A percentile compares a stretch with the other conserved stretches of the same genome.
Evolutionary conservation across 2,329 filamentous ascomycete genomes (phyloP).

Genomic region (Nigrospora osmanthi): DNA sequence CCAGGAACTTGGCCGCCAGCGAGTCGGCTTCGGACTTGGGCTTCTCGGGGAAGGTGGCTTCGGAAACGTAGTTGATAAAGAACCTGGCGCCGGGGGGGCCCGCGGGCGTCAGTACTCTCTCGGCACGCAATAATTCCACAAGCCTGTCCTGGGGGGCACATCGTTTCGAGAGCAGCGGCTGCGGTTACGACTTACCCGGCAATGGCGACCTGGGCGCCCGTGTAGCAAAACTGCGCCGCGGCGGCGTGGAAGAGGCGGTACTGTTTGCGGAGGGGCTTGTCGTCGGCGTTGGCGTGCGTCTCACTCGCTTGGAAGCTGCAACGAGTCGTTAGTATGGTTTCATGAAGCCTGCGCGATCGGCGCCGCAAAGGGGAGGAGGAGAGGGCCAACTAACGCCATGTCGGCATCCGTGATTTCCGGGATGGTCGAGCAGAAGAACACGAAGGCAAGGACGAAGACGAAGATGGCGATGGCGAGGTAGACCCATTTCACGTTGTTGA

Average conservation of each 20-base stretch:
- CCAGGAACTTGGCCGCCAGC: conserved; percentile 58
- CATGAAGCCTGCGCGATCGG: not conserved
- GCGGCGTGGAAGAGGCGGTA: conserved; percentile 71
- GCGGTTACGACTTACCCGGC: conserved; percentile 44
- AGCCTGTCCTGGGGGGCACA: too few relatives aligned
- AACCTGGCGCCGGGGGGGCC: conserved; percentile 28
- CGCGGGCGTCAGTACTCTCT: conserved; percentile 17
- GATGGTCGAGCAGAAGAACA: conserved; percentile 61
- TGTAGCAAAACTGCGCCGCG: conserved; percentile 73
- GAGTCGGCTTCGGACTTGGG: conserved; percentile 23
- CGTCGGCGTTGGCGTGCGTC: conserved; percentile 41
- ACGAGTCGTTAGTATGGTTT: too few relatives aligned
- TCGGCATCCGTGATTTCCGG: conserved; percentile 68
- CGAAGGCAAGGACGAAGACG: conserved; percentile 55
- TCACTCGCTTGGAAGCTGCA: conserved; percentile 44
- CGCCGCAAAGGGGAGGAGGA: too few relatives aligned
- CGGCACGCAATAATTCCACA: too few relatives aligned
- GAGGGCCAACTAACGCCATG: conserved; percentile 29
- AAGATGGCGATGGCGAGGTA: conserved; percentile 68
- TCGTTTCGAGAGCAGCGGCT: not conserved
- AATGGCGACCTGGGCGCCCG: conserved; percentile 61
- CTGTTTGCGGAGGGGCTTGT: conserved; percentile 60
- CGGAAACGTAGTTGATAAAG: conserved; percentile 67
- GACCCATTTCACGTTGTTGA: conserved; percentile 68
- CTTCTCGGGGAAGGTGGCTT: conserved; percentile 41